Evolutionary conservation across 2,329 filamentous ascomycete genomes (phyloP).

Genomic region (Scytalidium sp.): DNA sequence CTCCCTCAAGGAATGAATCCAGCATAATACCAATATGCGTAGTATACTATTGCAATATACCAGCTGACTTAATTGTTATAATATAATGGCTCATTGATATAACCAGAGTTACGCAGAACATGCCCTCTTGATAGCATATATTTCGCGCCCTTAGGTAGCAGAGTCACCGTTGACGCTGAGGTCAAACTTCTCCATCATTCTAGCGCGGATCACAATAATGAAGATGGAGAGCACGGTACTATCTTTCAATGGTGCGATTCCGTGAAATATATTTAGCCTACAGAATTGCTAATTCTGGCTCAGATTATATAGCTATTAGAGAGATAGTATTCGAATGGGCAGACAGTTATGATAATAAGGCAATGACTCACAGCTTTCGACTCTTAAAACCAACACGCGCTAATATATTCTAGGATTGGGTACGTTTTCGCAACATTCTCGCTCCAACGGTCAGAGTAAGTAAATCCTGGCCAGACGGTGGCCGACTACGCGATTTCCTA

Average conservation of each 20-base stretch:
- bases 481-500: no score
- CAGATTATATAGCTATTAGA: conserved; percentile 46
- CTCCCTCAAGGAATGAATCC: no score
- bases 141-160: no score
- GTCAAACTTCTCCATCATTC: no score
- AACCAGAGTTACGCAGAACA: no score
- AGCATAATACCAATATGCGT: no score
- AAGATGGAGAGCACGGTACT: not conserved
- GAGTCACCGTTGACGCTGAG: no score
- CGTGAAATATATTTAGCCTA: not conserved
- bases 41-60: no score
- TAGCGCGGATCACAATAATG: not conserved
- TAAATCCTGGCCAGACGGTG: conserved; percentile 7
- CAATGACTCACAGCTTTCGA: not conserved
- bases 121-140: no score
- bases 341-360: conserved; percentile 61
- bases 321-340: conserved; percentile 57
- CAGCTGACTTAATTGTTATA: no score
- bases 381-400: not conserved
- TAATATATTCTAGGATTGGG: conserved; percentile 48
- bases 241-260: not conserved
- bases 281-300: not conserved
- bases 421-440: conserved; percentile 56
- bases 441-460: conserved; percentile 54
- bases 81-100: no score